These are phyloP conservation scores for Corylus avellana DNA, from an alignment of 306 rosid species.

Conservation along the genomic window DNA sequence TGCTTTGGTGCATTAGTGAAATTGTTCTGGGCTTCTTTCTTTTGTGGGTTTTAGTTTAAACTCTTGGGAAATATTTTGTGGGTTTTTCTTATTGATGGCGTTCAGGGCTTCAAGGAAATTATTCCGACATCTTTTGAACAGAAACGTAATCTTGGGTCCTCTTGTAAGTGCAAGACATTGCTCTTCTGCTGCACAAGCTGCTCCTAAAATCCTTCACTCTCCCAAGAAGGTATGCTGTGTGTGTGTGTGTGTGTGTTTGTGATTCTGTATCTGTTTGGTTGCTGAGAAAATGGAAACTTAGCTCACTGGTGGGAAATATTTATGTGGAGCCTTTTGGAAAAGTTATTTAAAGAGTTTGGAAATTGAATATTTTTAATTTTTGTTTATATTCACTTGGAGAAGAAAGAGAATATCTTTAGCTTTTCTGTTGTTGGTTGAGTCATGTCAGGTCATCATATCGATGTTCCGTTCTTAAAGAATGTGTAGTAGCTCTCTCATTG, in stretches of 20 bases:
- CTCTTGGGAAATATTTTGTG: not conserved
- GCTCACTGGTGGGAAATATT: not conserved
- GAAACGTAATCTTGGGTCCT: conserved; percentile 38
- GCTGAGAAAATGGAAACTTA: not conserved
- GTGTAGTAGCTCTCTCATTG: not conserved
- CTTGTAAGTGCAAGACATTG: conserved; percentile 45
- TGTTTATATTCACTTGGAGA: too few species aligned
- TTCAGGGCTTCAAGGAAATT: conserved; percentile 64
- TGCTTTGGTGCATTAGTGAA: not conserved
- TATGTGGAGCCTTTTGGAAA: conserved; percentile 11
- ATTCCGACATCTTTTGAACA: conserved; percentile 40
- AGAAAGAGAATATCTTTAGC: not conserved
- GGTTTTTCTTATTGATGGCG: conserved; percentile 56
- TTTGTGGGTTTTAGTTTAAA: conserved; percentile 25
- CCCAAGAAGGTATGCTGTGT: conserved; percentile 68
- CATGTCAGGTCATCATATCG: too few species aligned
- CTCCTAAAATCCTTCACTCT: conserved; percentile 65
- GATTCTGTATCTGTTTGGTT: conserved; percentile 5
- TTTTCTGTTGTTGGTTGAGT: not conserved
- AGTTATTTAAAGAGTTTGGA: not conserved
- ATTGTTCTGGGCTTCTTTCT: conserved; percentile 5
- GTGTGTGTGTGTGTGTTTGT: not conserved
- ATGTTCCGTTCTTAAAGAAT: too few species aligned
- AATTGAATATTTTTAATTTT: too few species aligned
- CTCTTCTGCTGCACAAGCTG: conserved; percentile 59